Conservation (phyloP, 2,329 filamentous ascomycete species). For the Aspergillus pseudonomiae region DNA sequence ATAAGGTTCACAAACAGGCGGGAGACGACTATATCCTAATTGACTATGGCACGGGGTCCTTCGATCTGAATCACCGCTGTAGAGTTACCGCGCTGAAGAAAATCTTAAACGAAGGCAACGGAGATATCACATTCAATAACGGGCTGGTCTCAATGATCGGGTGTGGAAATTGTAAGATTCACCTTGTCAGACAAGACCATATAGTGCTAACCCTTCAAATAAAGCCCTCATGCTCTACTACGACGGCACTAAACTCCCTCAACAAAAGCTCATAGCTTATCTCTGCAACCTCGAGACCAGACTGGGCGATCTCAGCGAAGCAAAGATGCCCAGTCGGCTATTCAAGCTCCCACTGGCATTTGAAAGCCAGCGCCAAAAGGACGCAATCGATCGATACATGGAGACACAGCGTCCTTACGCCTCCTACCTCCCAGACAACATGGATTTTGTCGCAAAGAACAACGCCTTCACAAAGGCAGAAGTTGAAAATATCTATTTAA, state of each 20-base stretch:
- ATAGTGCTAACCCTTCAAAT: slow-evolving; percentile 2
- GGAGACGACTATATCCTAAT: slow-evolving; percentile 59
- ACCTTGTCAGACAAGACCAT: background rate
- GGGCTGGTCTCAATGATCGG: slow-evolving; percentile 56
- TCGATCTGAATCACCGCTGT: slow-evolving; percentile 61
- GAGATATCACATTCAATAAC: slow-evolving; percentile 41
- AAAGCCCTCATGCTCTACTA: slow-evolving; percentile 50
- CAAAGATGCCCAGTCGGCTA: slow-evolving; percentile 48
- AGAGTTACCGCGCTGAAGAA: slow-evolving; percentile 58
- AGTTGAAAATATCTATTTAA: slow-evolving; percentile 56
- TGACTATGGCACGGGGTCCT: slow-evolving; percentile 60
- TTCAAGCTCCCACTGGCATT: slow-evolving; percentile 52
- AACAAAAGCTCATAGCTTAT: slow-evolving; percentile 39
- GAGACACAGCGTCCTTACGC: slow-evolving; percentile 64
- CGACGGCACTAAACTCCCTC: slow-evolving; percentile 45
- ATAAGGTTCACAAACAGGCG: slow-evolving; percentile 40
- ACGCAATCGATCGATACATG: slow-evolving; percentile 63
- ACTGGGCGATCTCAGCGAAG: slow-evolving; percentile 43
- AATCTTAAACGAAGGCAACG: slow-evolving; percentile 41
- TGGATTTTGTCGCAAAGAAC: slow-evolving; percentile 60
- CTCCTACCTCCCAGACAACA: slow-evolving; percentile 64
- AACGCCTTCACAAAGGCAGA: slow-evolving; percentile 55
- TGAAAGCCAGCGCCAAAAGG: slow-evolving; percentile 41
- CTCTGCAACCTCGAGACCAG: slow-evolving; percentile 42
- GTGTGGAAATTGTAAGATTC: slow-evolving; percentile 44